Base-by-base conservation (phyloP, 1,284 basidiomycete genomes). In the Microbotryomycetes sp. region DNA sequence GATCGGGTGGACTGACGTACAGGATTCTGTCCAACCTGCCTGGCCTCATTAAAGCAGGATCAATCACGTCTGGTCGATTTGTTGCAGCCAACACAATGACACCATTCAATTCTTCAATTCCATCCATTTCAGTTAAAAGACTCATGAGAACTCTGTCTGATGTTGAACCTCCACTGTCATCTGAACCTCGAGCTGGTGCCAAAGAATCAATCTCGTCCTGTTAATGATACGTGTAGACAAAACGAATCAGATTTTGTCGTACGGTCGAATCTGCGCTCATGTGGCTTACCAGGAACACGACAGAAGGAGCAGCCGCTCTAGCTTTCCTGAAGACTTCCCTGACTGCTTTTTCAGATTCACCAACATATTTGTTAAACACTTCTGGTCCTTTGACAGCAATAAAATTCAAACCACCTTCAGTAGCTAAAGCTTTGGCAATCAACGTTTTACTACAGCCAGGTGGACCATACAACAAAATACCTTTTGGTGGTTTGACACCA, bases 121-220 rank as follows among this genome's bases (percentile, higher is more conserved):
- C 96, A 74, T 98, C 96, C 91, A 98, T 97, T 76, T 97, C 96
- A 73, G 93, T 98, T 57, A 99, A 77, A 23, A 99, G 80, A 62
- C 86, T 94, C 0, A 92, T 96, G 22, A 99, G 81, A 15, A 97
- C 90, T 6, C 94, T 90, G 71, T 90, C 87, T n/a, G 75, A 75
- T 68, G 92, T 86, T 0, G 85, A 81, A 47, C 83, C 82, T 4
- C 78, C 79, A 51, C 86, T 84, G 15, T 83, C 82, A 2, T 83
- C 82, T 16, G 74, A 66, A 1, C 72, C 73, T 32, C 96, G 83
- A 0, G 89, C 86, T 0, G 85, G 83, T 0, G 89, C 92, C 1
- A 99, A 81, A 0, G 93, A 92, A 73, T 99, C 96, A 54, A 99
- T 91, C 76, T 98, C 96, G 74, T 99, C 96, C 92, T 96, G 72